Base-by-base conservation (phyloP, 2,329 filamentous ascomycete species). In the Nakataea oryzae region DNA sequence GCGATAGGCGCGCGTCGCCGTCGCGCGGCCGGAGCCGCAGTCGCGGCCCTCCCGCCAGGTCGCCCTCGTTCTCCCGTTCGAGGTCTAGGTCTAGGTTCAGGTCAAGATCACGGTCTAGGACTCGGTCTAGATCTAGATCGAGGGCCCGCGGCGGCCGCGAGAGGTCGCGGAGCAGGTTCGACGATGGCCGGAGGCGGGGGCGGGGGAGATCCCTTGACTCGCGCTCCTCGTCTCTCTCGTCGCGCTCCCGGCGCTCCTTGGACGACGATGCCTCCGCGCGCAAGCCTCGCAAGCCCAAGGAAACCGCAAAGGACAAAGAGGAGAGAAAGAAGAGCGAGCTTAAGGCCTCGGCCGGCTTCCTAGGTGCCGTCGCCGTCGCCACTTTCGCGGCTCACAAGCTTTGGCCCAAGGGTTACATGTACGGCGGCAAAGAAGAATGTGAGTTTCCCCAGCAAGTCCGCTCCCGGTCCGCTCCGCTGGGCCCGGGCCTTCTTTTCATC, bases 361-460 rank as follows among this genome's bases (percentile, higher is more conserved):
- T 78, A 12, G 74, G 74, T 27, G 70, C 71, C 26, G 68, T 77
- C 54, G 74, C 71, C 1, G 75, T 73, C 34, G 74, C 73, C 11
- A 71, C 73, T 0, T 67, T 73, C 27, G 70, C 71, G 5, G 73
- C 72, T 1, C 71, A 76, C 66, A 74, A 72, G 64, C 72, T 71
- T 64, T 75, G 73, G 74, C 74, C 75, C 60, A 74, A 73, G 62
- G 75, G 74, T 13, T 66, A 72, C 29, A 65, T 69, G 0, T 74
- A 76, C 62, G 73, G 74, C 62, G 73, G 74, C 27, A 74, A 73
- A 63, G 74, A 76, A 63, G 70, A 71, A 27, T 75, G 74, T 72
- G 72, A 72, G 64, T 54, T 64, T 57, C 57, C 59, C 21, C 17
- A 50, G 7, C 41, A 50, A 50, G 24, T 50, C 41, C 41, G 17